Base-by-base conservation (phyloP, 495 filamentous ascomycete species). In the Pseudevernia furfuracea region DNA sequence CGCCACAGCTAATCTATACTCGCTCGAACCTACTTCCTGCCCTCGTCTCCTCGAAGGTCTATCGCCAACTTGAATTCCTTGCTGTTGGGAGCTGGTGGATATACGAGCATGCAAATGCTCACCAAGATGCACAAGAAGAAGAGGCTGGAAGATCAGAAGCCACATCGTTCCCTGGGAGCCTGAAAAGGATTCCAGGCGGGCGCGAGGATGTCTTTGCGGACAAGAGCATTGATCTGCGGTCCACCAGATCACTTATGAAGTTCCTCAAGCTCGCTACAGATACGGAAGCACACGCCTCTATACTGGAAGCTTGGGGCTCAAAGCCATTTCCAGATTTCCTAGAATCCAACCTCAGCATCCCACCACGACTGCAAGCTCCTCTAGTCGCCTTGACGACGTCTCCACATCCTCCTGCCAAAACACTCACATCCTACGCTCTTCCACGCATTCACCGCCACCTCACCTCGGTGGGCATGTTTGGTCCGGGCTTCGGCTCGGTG, bases 41-140 rank as follows among this genome's bases (percentile, higher is more conserved):
- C 64, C 81, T 98, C 44, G 86, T 97, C 46, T 90, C 91, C 5
- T 96, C 93, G 2, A 88, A 88, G 66, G 87, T 95, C 60, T 89
- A 95, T 67, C 84, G 84, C 39, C 90, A 96, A 74, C 82, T 98
- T 64, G 92, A 96, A 67, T 98, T 97, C 74, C 85, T 92, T 66
- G 91, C 94, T 8, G 88, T 97, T 10, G 95, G 95, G 38, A 93
- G 89, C 63, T 97, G 92, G 89, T 97, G 87, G 84, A 85, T 96
- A 43, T 87, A 87, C 11, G 67, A 70, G 19, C 71, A 75, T 60
- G 69, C 75, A 5, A 30, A 67, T n/a, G 44, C 69, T 5, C 60
- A 69, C 19, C 66, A 66, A 23, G 36, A 63, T 21, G 62, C 64
- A 30, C 49, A 67, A 32, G 37, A 66, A 39, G 37, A 63, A 30